Conservation (phyloP, 805 yeast species). For the Yarrowia porcina region DNA sequence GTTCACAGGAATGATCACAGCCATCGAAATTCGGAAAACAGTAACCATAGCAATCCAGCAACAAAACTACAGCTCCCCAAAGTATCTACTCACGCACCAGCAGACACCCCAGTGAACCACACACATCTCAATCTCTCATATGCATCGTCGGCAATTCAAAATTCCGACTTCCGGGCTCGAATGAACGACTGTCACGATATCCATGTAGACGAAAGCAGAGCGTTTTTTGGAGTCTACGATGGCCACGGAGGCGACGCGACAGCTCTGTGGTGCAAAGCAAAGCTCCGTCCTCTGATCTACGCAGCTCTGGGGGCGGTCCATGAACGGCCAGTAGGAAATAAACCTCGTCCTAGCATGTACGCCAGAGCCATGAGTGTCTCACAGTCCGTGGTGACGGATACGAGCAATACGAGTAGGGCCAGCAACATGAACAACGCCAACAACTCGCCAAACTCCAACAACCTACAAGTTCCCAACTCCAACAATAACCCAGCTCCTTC, state of each 20-base stretch:
- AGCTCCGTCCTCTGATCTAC: conserved; percentile 16
- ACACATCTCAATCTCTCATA: not conserved
- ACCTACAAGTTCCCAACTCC: not conserved
- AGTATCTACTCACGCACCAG: not conserved
- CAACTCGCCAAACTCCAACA: not conserved
- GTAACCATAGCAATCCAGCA: not conserved
- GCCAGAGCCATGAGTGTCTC: not conserved
- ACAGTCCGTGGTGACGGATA: not conserved
- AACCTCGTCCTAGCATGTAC: conserved; percentile 14
- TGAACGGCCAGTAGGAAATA: not conserved
- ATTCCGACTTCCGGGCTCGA: not conserved
- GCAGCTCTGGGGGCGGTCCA: not conserved
- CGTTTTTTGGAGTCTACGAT: conserved; percentile 24
- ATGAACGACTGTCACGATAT: conserved; percentile 24
- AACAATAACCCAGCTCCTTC: not conserved
- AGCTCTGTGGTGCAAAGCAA: conserved; percentile 12
- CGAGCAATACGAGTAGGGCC: not conserved
- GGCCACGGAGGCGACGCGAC: conserved; percentile 20
- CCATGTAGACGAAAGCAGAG: not conserved
- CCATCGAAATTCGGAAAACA: not conserved
- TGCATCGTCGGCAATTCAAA: conserved; percentile 1
- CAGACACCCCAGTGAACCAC: not conserved
- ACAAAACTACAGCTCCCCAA: not conserved
- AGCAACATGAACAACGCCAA: not conserved
- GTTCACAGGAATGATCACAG: not conserved